A percentile compares a stretch with the other conserved stretches of the same genome.
These are phyloP conservation scores for Soucietia sequanensis DNA, from an alignment of 805 yeast genomes.

Conservation along the genomic window DNA sequence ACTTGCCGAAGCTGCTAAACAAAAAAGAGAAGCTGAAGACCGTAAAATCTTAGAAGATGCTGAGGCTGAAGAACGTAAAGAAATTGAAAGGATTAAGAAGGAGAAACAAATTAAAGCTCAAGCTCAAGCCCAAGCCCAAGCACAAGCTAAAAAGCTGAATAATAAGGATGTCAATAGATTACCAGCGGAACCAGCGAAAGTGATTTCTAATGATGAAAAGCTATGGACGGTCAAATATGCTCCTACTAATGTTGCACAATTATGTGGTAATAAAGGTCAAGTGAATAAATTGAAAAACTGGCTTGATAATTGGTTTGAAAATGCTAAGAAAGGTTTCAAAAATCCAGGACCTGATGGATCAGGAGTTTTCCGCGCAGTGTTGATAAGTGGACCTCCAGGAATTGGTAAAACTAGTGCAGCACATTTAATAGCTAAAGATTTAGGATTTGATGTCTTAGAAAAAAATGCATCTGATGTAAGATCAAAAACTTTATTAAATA, in stretches of 20 bases:
- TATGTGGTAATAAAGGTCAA: slow-evolving; percentile 87
- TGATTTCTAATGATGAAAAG: slow-evolving; percentile 54
- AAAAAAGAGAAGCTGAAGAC: slow-evolving; percentile 70
- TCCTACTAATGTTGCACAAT: slow-evolving; percentile 69
- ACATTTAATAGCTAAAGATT: slow-evolving; percentile 63
- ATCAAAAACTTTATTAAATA: slow-evolving; percentile 72
- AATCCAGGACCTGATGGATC: slow-evolving; percentile 61
- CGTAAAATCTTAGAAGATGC: slow-evolving; percentile 46
- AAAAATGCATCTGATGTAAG: slow-evolving; percentile 89
- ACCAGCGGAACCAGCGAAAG: slow-evolving; percentile 22
- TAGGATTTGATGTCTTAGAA: slow-evolving; percentile 74
- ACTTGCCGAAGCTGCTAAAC: slow-evolving; percentile 69
- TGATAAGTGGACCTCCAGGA: slow-evolving; percentile 87
- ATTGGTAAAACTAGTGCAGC: slow-evolving; percentile 85
- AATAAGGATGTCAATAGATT: slow-evolving; percentile 4
- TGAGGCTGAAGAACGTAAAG: slow-evolving; percentile 43
- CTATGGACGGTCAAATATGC: slow-evolving; percentile 95
- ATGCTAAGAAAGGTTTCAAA: slow-evolving; percentile 54
- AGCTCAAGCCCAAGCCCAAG: slow-evolving; percentile 7
- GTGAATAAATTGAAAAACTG: slow-evolving; percentile 67
- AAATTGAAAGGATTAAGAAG: slow-evolving; percentile 30
- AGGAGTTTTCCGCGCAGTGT: slow-evolving; percentile 74
- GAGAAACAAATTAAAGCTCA: slow-evolving; percentile 25
- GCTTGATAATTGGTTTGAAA: slow-evolving; percentile 74
- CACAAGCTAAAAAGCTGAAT: slow-evolving; percentile 2